These are phyloP conservation scores for Camelina laxa DNA, from an alignment of 345 rosid genomes.

Conservation along the genomic window DNA sequence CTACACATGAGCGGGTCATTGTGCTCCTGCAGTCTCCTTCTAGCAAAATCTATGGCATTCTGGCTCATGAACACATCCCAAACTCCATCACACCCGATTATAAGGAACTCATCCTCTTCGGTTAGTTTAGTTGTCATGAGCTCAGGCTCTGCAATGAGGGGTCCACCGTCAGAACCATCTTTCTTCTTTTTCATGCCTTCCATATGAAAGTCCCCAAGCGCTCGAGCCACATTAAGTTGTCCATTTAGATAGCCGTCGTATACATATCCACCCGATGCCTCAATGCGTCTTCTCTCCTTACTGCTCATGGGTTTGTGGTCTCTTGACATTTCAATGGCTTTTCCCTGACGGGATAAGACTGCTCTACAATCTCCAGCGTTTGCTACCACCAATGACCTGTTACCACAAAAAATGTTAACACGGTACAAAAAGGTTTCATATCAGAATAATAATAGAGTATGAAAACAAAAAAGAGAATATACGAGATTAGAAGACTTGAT, in stretches of 20 bases:
- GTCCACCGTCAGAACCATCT: conserved; percentile 59
- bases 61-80: conserved; percentile 94
- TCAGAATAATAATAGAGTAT: background rate
- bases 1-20: conserved; percentile 76
- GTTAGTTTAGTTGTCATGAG: conserved; percentile 58
- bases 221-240: conserved; percentile 81
- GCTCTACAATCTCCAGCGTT: conserved; percentile 95
- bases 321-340: conserved; percentile 82
- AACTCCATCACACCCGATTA: conserved; percentile 85
- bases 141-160: conserved; percentile 90
- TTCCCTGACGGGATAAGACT: conserved; percentile 76
- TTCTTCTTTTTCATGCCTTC: conserved; percentile 73
- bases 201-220: conserved; percentile 93
- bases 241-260: conserved; percentile 81
- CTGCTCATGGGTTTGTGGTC: conserved; percentile 83
- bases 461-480: background rate
- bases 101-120: conserved; percentile 81
- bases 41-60: conserved; percentile 87
- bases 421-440: background rate
- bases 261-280: conserved; percentile 73
- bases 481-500: conserved; percentile 1
- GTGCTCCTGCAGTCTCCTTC: conserved; percentile 84
- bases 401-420: conserved; percentile 29
- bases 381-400: conserved; percentile 81
- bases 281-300: conserved; percentile 70